A percentile compares a stretch with the other conserved stretches of the same genome.
These are phyloP conservation scores for Pleurotus platypus DNA, from an alignment of 768 basidiomycete species.

Conservation along the genomic window DNA sequence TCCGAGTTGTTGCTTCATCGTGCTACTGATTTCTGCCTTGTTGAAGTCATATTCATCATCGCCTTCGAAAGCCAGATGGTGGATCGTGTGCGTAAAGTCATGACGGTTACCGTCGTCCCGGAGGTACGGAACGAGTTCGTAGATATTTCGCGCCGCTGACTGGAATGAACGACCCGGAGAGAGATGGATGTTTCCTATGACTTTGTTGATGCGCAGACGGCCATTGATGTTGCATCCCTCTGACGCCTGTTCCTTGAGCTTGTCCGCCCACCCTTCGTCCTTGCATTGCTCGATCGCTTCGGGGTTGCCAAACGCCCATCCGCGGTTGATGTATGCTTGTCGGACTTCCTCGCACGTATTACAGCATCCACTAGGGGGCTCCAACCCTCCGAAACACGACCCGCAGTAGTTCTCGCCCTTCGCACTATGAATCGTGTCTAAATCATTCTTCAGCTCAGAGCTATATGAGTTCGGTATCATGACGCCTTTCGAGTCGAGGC, in stretches of 20 bases:
- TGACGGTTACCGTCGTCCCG: conserved; percentile 84
- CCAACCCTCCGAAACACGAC: conserved; percentile 89
- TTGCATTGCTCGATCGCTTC: conserved; percentile 95
- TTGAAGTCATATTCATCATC: conserved; percentile 77
- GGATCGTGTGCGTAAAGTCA: conserved; percentile 88
- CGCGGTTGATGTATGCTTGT: conserved; percentile 82
- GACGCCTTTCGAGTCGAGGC: conserved; percentile 59
- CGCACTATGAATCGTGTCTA: conserved; percentile 72
- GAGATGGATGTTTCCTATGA: conserved; percentile 92
- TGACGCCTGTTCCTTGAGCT: conserved; percentile 83
- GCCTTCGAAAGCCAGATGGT: conserved; percentile 76
- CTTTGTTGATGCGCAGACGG: conserved; percentile 93
- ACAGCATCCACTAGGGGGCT: conserved; percentile 81
- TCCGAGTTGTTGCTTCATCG: conserved; percentile 70
- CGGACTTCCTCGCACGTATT: conserved; percentile 96
- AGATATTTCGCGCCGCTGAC: conserved; percentile 68
- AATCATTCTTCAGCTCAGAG: conserved; percentile 78
- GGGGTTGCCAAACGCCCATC: conserved; percentile 94
- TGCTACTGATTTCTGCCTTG: conserved; percentile 57
- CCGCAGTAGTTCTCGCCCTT: conserved; percentile 77
- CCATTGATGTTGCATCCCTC: conserved; percentile 96
- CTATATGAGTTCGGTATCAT: conserved; percentile 52
- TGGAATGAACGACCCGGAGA: conserved; percentile 97
- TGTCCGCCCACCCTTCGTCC: conserved; percentile 92
- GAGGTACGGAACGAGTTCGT: conserved; percentile 93